Conservation (phyloP, 2,329 filamentous ascomycete genomes). For the Trichoderma koningii region DNA sequence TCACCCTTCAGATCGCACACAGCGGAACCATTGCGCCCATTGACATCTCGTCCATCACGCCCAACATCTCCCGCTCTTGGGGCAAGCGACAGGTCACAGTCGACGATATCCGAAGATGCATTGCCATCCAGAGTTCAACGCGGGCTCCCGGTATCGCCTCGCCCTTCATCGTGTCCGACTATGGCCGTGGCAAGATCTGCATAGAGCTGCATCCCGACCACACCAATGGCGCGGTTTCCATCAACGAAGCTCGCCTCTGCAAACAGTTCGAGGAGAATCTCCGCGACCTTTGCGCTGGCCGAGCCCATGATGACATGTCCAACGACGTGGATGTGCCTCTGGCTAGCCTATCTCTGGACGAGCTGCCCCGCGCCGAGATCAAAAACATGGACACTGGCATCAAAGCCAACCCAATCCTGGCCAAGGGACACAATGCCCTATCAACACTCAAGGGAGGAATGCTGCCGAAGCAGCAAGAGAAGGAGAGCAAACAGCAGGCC, state of each 20-base stretch:
- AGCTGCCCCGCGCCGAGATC: slow-evolving; percentile 44
- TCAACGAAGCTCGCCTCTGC: slow-evolving; percentile 57
- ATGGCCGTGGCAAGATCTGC: slow-evolving; percentile 58
- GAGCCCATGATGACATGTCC: slow-evolving; percentile 36
- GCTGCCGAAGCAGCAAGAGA: slow-evolving; percentile 53
- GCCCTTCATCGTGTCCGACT: slow-evolving; percentile 52
- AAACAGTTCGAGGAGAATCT: slow-evolving; percentile 57
- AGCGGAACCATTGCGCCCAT: slow-evolving; percentile 64
- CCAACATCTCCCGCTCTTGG: slow-evolving; percentile 68
- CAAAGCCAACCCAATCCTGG: slow-evolving; percentile 59
- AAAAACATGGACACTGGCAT: slow-evolving; percentile 36
- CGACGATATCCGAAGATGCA: slow-evolving; percentile 65
- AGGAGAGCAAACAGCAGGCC: slow-evolving; percentile 42
- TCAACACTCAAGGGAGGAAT: slow-evolving; percentile 67
- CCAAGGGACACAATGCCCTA: slow-evolving; percentile 69
- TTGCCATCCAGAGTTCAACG: slow-evolving; percentile 59
- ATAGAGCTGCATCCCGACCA: slow-evolving; percentile 53
- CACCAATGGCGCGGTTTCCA: slow-evolving; percentile 38
- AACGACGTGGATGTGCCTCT: slow-evolving; percentile 53
- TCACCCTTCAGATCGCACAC: slow-evolving; percentile 70
- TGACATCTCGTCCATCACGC: slow-evolving; percentile 62
- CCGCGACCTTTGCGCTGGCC: slow-evolving; percentile 46
- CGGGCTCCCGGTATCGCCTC: slow-evolving; percentile 36
- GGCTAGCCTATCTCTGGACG: slow-evolving; percentile 53
- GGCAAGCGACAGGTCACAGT: slow-evolving; percentile 67